A percentile compares a stretch with the other conserved stretches of the same genome.
Evolutionary conservation across 2,329 filamentous ascomycete species (phyloP).

Genomic region (Monilinia polystroma): DNA sequence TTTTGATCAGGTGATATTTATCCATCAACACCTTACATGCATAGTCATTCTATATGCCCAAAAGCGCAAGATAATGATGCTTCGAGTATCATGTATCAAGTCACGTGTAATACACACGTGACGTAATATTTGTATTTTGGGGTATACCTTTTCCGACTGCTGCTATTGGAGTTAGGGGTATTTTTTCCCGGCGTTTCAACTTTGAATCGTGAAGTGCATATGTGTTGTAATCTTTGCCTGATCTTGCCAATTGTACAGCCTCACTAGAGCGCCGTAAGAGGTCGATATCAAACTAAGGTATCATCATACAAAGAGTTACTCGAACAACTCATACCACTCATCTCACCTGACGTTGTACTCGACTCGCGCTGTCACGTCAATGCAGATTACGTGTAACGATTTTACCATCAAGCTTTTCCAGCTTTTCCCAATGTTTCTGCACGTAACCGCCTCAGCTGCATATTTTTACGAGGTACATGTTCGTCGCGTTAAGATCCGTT

Average conservation of each 20-base stretch:
- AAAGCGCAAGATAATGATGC: background rate
- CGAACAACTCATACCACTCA: background rate
- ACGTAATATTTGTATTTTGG: background rate
- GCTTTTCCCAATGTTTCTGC: background rate
- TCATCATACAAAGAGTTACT: background rate
- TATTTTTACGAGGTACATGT: conserved; percentile 1
- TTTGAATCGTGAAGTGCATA: background rate
- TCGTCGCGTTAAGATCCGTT: background rate
- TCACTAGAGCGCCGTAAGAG: background rate
- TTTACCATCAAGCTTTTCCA: background rate
- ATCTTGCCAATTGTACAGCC: background rate
- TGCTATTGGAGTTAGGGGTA: background rate
- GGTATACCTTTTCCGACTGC: background rate
- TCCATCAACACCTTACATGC: too few relatives aligned
- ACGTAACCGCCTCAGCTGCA: conserved; percentile 12
- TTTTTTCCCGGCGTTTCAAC: background rate
- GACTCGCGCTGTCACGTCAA: background rate
- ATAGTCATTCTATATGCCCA: too few relatives aligned
- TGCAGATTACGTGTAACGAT: background rate
- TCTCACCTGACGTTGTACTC: background rate
- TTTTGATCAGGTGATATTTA: too few relatives aligned
- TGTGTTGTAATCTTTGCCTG: background rate
- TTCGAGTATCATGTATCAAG: background rate
- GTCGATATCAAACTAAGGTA: background rate
- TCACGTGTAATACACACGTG: background rate